Conservation (phyloP, 768 basidiomycete genomes). For the Kwoniella mangroviensis region DNA sequence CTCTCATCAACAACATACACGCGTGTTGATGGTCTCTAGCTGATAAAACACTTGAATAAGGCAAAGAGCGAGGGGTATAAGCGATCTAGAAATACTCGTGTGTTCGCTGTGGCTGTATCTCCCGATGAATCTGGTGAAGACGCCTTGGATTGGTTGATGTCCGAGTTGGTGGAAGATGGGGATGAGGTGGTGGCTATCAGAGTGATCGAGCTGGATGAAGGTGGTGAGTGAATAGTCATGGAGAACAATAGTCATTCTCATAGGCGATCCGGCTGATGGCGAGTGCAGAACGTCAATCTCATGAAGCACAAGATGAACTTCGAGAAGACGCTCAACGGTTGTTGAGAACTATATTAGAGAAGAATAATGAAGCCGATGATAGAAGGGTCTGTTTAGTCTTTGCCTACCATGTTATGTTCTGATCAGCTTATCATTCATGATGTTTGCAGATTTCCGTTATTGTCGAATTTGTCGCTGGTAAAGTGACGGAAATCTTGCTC, state of each 20-base stretch:
- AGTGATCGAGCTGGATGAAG: slow-evolving; percentile 83
- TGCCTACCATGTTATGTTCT: too few relatives aligned
- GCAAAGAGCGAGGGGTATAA: slow-evolving; percentile 82
- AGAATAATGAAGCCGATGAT: slow-evolving; percentile 76
- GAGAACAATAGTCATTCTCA: background rate
- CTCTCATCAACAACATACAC: background rate
- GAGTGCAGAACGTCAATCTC: slow-evolving; percentile 64
- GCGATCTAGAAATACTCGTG: slow-evolving; percentile 75
- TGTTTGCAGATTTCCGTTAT: slow-evolving; percentile 74
- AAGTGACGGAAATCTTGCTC: slow-evolving; percentile 84
- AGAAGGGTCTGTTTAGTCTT: slow-evolving; percentile 66
- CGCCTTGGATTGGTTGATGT: slow-evolving; percentile 91
- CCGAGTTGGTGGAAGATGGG: slow-evolving; percentile 71
- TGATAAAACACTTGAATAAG: too few relatives aligned
- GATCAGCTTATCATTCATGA: too few relatives aligned
- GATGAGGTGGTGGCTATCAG: slow-evolving; percentile 92
- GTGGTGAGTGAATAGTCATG: slow-evolving; percentile 64
- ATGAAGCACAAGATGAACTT: slow-evolving; percentile 52
- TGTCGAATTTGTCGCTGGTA: slow-evolving; percentile 91
- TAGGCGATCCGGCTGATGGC: background rate
- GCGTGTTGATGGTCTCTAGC: too few relatives aligned
- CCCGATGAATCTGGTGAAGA: slow-evolving; percentile 84
- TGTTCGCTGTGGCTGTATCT: slow-evolving; percentile 86
- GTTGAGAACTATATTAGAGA: slow-evolving; percentile 77
- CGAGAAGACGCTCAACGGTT: slow-evolving; percentile 85